A percentile compares a stretch with the other conserved stretches of the same genome.
phyloP scores from a whole-genome alignment of 805 yeast species.

The Kodamaea hsintzibuensis region DNA sequence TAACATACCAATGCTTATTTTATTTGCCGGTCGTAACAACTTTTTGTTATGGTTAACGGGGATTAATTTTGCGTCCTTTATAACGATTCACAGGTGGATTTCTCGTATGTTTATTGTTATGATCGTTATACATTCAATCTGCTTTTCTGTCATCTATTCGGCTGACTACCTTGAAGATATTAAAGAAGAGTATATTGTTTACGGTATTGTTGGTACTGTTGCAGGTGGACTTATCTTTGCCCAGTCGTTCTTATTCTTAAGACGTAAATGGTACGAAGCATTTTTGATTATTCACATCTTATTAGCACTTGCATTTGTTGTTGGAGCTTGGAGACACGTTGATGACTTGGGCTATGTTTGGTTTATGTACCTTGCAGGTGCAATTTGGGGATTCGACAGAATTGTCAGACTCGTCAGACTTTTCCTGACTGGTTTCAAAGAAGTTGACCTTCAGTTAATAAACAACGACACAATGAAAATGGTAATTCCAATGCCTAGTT shows the following conservation, averaged over 20 bases:
- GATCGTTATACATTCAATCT: conserved; percentile 21
- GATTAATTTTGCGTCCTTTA: conserved; percentile 15
- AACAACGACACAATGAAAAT: conserved; percentile 51
- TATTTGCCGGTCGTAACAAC: conserved; percentile 57
- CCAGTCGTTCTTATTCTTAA: conserved; percentile 46
- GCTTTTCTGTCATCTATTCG: conserved; percentile 12
- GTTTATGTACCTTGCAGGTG: conserved; percentile 27
- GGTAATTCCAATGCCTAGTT: conserved; percentile 49
- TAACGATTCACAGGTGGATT: conserved; percentile 25
- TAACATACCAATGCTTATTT: conserved; percentile 54
- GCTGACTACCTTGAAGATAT: conserved; percentile 16
- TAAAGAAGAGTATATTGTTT: conserved; percentile 22
- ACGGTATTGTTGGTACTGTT: conserved; percentile 29
- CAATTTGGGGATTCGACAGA: conserved; percentile 43
- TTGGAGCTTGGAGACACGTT: conserved; percentile 50
- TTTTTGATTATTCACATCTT: conserved; percentile 59
- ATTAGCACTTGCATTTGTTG: conserved; percentile 48
- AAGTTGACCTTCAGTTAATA: conserved; percentile 36
- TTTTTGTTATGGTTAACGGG: conserved; percentile 16
- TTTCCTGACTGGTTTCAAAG: conserved; percentile 34
- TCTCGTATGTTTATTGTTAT: conserved; percentile 20
- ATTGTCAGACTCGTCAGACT: conserved; percentile 33
- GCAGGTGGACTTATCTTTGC: conserved; percentile 43
- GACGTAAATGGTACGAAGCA: conserved; percentile 50
- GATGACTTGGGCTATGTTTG: conserved; percentile 32